phyloP scores from a whole-genome alignment of 176 grass and related monocot genomes.

The Aegilops tauschii region DNA sequence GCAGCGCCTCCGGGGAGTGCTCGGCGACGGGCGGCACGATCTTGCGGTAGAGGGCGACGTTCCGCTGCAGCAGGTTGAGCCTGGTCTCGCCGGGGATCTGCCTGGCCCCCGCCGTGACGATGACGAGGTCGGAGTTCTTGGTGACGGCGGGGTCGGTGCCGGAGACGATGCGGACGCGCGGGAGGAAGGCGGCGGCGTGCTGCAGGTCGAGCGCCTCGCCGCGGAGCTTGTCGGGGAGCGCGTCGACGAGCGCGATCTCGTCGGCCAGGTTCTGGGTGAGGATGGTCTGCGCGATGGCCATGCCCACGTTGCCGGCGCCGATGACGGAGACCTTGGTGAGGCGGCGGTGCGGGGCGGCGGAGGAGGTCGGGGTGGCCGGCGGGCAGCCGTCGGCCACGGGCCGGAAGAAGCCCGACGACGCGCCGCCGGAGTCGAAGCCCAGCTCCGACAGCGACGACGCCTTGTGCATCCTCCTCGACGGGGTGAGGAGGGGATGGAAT shows the following conservation, averaged over 20 bases:
- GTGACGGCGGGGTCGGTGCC: constrained; percentile 52
- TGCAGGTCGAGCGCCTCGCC: constrained; percentile 98
- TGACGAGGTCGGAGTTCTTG: constrained; percentile 43
- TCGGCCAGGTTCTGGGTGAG: constrained; percentile 74
- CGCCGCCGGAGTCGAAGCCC: background rate
- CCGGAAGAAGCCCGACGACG: background rate
- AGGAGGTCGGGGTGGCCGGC: background rate
- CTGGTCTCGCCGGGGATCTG: background rate
- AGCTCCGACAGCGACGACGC: background rate
- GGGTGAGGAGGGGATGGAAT: no score
- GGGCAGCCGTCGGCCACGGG: background rate
- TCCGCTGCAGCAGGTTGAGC: background rate
- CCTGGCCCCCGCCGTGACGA: background rate
- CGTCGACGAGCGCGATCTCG: constrained; percentile 93
- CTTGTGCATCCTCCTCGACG: background rate
- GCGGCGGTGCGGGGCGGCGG: background rate
- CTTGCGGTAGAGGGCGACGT: background rate
- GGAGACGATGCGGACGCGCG: constrained; percentile 57
- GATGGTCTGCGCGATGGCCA: constrained; percentile 98
- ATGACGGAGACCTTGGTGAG: constrained; percentile 72
- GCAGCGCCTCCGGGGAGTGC: background rate
- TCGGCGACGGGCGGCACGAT: background rate
- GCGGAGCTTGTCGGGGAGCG: constrained; percentile 64
- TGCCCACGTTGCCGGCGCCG: constrained; percentile 87
- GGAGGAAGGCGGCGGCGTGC: constrained; percentile 94